These are phyloP conservation scores for Helicocarpus griseus DNA, from an alignment of 2,329 filamentous ascomycete species.

Conservation along the genomic window DNA sequence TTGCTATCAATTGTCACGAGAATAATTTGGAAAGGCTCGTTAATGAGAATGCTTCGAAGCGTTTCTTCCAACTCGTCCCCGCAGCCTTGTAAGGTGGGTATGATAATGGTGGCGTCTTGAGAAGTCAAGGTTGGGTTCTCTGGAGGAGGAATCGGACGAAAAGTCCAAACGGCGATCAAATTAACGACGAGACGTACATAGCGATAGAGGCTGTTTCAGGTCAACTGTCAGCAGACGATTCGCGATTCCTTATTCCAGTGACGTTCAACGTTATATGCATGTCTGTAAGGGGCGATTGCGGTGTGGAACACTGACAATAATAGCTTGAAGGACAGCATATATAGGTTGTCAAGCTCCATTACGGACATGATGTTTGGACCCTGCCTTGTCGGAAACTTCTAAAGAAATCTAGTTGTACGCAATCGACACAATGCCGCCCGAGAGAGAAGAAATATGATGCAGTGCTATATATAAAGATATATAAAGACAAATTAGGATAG, in stretches of 20 bases:
- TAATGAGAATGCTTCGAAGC: slow-evolving; percentile 49
- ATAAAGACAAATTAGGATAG: slow-evolving; percentile 1
- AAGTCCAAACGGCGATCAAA: slow-evolving; percentile 73
- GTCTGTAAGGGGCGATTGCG: background rate
- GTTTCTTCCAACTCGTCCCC: slow-evolving; percentile 77
- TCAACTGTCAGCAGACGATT: background rate
- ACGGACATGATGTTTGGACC: background rate
- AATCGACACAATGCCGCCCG: slow-evolving; percentile 5
- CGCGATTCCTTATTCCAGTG: background rate
- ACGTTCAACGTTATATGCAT: background rate
- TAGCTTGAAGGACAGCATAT: slow-evolving; percentile 13
- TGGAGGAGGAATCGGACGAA: slow-evolving; percentile 74
- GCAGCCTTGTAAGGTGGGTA: slow-evolving; percentile 81
- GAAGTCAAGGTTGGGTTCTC: slow-evolving; percentile 69
- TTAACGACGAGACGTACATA: slow-evolving; percentile 82
- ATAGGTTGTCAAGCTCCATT: slow-evolving; percentile 12
- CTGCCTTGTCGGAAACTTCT: background rate
- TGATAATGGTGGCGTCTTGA: slow-evolving; percentile 84
- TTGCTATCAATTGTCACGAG: slow-evolving; percentile 82
- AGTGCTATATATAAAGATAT: slow-evolving; percentile 3
- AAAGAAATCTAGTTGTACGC: slow-evolving; percentile 4
- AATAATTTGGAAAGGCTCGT: slow-evolving; percentile 58
- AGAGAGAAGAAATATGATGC: slow-evolving; percentile 1
- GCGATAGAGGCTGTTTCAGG: slow-evolving; percentile 61
- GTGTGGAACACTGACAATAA: slow-evolving; percentile 11